Evolutionary conservation across 2,329 filamentous ascomycete species (phyloP), one percentile per base, ranked within the genome.

Genomic region (Trichophyton verrucosum): DNA sequence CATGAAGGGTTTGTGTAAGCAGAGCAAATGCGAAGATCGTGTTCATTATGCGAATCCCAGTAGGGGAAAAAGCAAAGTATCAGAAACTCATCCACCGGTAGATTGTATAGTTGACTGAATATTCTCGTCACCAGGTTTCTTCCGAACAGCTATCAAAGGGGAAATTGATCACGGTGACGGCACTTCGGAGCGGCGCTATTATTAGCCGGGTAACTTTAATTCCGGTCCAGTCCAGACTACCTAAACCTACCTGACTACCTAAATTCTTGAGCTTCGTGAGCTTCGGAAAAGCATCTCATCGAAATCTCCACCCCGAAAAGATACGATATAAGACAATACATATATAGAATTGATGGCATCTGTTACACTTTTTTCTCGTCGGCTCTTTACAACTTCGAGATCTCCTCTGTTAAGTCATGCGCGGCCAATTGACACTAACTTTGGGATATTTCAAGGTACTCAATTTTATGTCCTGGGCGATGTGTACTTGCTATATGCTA

Each of bases 391-490:
- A 51, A 6, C 46, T 3, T 51, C n/a, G 15, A 36, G 51, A 4
- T 17, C 49, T 4, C 27, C 51, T 4, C 24, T 51, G 3, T 24
- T 27, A 36, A 9, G 24, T 13, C 27, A 9, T n/a, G 51, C 20
- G 27, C 51, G 51, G 30, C 68, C 72, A 15, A 70, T 74, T 53
- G 67, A 76, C 61, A 71, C 72, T 8, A 67, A 76, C 61, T 74
- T 75, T 62, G 70, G 72, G 36, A 63, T 69, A 42, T 74, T 76
- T 62, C 69, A 66, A 68, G 73, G 73, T 75, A 55, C 17, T 24
- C 46, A 8, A 17, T 17, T 9, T n/a, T 36, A 36, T n/a, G n/a
- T 11, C 51, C 13, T 33, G 15, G 27, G 15, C 9, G 27, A 17
- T 36, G 8, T 33, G 8, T 17, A 1, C 13, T 36, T 33, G 4